Evolutionary conservation across 163 green algal species (phyloP).

Genomic region (Chlamydomonas reinhardtii): DNA sequence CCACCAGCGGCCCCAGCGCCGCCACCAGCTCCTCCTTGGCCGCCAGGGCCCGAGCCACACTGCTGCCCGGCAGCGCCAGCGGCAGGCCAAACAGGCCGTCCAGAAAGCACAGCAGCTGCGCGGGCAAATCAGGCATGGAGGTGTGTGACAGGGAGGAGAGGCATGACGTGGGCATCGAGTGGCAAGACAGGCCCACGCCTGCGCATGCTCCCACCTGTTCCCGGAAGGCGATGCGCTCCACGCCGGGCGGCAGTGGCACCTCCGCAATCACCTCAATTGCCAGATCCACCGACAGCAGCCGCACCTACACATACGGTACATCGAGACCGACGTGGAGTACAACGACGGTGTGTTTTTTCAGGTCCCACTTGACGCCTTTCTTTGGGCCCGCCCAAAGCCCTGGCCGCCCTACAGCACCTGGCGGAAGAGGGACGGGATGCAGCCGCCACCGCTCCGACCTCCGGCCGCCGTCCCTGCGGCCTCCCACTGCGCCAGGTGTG

Average conservation of each 20-base stretch:
- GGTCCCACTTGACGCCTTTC: too few species aligned
- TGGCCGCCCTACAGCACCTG: neutral
- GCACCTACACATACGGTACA: neutral
- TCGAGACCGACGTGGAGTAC: too few species aligned
- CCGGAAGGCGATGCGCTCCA: slow-evolving; percentile 4
- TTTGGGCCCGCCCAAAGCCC: too few species aligned
- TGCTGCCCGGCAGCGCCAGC: slow-evolving; percentile 1
- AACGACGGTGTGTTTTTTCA: too few species aligned
- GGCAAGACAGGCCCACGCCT: too few species aligned
- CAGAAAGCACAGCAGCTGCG: neutral
- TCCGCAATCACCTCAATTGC: slow-evolving; percentile 1
- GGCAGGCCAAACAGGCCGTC: slow-evolving; percentile 11
- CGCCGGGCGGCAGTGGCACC: neutral
- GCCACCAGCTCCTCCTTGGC: slow-evolving; percentile 9
- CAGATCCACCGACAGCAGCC: slow-evolving; percentile 13
- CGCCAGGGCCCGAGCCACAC: neutral
- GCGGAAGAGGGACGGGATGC: neutral
- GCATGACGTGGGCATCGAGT: too few species aligned
- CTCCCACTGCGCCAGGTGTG: slow-evolving; percentile 4
- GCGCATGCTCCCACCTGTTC: neutral
- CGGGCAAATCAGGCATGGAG: neutral
- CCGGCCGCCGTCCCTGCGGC: too few species aligned
- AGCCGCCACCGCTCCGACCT: too few species aligned
- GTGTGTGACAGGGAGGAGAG: too few species aligned
- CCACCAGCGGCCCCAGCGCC: neutral